Base-by-base conservation (phyloP, 164 flowering plant genomes). In the Kingdonia uniflora region DNA sequence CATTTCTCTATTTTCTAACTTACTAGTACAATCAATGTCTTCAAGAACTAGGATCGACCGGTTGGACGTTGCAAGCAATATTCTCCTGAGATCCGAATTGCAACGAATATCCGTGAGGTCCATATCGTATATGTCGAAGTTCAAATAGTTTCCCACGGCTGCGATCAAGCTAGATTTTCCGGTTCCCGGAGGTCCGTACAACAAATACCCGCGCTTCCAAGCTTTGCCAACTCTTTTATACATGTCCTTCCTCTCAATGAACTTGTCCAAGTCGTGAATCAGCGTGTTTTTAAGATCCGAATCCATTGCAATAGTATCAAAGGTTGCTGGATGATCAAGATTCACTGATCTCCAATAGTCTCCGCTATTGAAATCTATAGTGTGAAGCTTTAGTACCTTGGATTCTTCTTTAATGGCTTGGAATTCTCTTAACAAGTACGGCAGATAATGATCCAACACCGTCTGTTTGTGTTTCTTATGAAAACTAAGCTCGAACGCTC, bases 91-190 rank as follows among this genome's bases (percentile, higher is more conserved):
- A 45, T 76, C 84, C 1, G 79, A 74, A 61, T 81, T 74, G 58
- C 71, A 61, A 6, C 60, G 67, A 1, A 84, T 59, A 48, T 65
- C 73, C 20, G 63, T 64, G 25, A 84, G 61, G 42, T 84, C 88
- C 72, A 85, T 55, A 35, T 78, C 88, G 54, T 78, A 82, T 2
- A 82, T 64, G 61, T 80, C 75, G 42, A 72, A 82, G 46, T 69
- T 75, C 3, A 85, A 72, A 40, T 78, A 72, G 56, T 85, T 85
- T 16, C 88, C 85, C 75, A 85, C 77, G 40, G 86, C 83, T 10
- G 86, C 94, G 2, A 85, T 71, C 76, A 82, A 66, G 52, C 86
- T 85, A n/a, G n/a, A n/a, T n/a, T n/a, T n/a, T n/a, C n/a, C n/a
- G n/a, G n/a, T n/a, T n/a, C n/a, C n/a, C n/a, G n/a, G n/a, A n/a